Conservation (phyloP, 2,329 filamentous ascomycete species). For the Xylariaceae sp. region DNA sequence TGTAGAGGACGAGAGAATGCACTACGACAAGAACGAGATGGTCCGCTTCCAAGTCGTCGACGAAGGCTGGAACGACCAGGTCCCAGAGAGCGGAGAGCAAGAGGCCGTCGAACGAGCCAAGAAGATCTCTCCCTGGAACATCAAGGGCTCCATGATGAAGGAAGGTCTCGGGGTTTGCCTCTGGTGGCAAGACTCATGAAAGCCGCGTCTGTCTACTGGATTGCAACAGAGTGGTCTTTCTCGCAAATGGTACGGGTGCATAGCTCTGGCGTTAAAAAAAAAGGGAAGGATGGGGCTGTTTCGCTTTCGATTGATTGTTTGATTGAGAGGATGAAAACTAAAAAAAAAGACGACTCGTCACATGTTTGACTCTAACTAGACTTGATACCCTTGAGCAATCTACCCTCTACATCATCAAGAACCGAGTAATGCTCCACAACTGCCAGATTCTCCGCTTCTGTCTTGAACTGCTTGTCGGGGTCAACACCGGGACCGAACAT, state of each 20-base stretch:
- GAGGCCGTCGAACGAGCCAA: constrained; percentile 53
- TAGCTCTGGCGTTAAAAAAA: constrained; percentile 15
- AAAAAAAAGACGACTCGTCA: too few relatives aligned
- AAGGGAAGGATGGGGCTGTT: not conserved
- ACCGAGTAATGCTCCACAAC: constrained; percentile 93
- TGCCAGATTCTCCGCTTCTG: constrained; percentile 90
- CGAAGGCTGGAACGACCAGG: constrained; percentile 89
- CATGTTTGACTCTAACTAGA: constrained; percentile 31
- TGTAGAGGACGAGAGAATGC: constrained; percentile 68
- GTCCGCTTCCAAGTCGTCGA: constrained; percentile 81
- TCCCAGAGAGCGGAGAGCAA: constrained; percentile 63
- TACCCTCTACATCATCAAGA: constrained; percentile 80
- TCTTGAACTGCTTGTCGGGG: constrained; percentile 90
- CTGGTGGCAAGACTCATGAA: constrained; percentile 53
- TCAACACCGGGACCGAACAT: constrained; percentile 92
- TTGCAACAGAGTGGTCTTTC: too few relatives aligned
- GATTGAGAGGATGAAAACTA: not conserved
- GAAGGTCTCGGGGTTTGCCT: constrained; percentile 59
- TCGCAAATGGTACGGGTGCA: not conserved
- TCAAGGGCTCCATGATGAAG: constrained; percentile 62
- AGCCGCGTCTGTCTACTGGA: too few relatives aligned
- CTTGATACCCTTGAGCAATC: constrained; percentile 61
- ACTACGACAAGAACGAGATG: constrained; percentile 85
- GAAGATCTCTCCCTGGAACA: constrained; percentile 62
- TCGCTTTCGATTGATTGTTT: constrained; percentile 10